phyloP scores from a whole-genome alignment of 345 rosid genomes.

The Litchi chinensis region DNA sequence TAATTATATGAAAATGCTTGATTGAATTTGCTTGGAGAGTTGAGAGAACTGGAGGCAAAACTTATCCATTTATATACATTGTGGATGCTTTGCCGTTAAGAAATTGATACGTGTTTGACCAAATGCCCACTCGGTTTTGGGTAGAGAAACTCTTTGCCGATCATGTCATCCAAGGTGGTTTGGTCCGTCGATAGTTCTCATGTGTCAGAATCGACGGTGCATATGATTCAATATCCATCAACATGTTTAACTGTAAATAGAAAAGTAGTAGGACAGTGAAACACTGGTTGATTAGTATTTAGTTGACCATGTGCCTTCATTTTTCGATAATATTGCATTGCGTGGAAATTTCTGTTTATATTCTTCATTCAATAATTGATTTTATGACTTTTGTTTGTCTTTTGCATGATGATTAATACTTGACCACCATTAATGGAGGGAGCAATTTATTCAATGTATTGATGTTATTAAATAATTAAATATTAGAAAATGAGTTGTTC shows the following conservation, averaged over 20 bases:
- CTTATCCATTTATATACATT: neutral
- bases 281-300: neutral
- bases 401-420: no score
- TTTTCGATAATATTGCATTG: no score
- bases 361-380: no score
- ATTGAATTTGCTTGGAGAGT: neutral
- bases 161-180: conserved; percentile 8
- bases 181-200: neutral
- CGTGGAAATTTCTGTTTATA: no score
- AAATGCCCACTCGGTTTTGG: no score
- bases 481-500: no score
- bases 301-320: neutral
- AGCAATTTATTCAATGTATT: no score
- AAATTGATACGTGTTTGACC: neutral
- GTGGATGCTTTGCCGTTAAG: conserved; percentile 8
- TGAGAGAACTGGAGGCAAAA: neutral
- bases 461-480: no score
- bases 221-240: neutral
- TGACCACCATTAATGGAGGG: no score
- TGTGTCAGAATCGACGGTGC: neutral
- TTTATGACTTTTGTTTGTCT: no score
- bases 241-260: neutral
- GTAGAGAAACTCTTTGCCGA: neutral
- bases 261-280: neutral
- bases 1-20: neutral